Percentiles rank a stretch among this genome's conserved stretches.
Conservation (phyloP, 306 rosid genomes). For the Boehmeria nivea region DNA sequence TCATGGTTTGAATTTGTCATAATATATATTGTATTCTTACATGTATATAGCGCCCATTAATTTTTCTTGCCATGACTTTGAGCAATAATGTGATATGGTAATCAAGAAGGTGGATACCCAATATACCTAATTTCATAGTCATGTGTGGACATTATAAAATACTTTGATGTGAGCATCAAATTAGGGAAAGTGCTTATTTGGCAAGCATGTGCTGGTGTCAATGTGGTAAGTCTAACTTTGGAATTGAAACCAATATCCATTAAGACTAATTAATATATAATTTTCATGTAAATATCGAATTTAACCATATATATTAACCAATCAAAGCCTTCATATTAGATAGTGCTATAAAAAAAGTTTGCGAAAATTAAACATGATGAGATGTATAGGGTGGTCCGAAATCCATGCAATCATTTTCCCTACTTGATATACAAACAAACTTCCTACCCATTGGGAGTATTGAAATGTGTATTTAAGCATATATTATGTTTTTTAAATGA, state of each 20-base stretch:
- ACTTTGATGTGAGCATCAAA: slow-evolving; percentile 7
- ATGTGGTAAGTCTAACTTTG: neutral
- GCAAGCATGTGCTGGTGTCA: neutral
- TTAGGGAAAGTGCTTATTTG: neutral
- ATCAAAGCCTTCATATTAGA: neutral
- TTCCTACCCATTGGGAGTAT: neutral
- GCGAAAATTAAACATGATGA: neutral
- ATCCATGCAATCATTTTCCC: slow-evolving; percentile 7
- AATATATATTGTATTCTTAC: too few species aligned
- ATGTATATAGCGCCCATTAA: too few species aligned
- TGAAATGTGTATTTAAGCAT: neutral
- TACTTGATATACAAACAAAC: neutral
- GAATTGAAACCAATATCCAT: too few species aligned
- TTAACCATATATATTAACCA: too few species aligned
- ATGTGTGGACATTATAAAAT: neutral
- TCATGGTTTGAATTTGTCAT: too few species aligned
- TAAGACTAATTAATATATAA: too few species aligned
- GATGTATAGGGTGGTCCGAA: slow-evolving; percentile 6
- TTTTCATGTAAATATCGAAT: too few species aligned
- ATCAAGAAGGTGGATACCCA: neutral
- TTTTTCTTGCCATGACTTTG: neutral
- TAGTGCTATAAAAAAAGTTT: neutral
- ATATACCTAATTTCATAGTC: neutral
- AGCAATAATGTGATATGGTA: neutral
- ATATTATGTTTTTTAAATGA: neutral